Evolutionary conservation across 345 rosid species (phyloP).

Genomic region (Theobroma cacao): DNA sequence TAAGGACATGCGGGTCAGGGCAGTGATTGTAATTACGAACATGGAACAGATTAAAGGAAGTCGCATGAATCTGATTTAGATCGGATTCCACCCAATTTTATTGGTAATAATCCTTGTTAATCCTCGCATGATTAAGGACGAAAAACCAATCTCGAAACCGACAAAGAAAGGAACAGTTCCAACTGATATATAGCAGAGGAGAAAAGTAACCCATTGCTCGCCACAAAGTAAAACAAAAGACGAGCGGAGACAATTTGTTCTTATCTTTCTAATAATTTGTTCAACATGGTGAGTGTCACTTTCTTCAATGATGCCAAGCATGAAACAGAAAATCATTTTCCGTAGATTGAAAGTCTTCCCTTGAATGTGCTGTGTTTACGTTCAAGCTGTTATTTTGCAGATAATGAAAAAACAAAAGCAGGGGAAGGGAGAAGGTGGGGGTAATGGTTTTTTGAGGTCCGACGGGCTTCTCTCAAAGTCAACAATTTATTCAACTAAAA

Average conservation of each 20-base stretch:
- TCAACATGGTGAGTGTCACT: not conserved
- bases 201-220: not conserved
- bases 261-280: not conserved
- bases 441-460: not conserved
- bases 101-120: not conserved
- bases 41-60: not conserved
- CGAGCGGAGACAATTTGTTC: not conserved
- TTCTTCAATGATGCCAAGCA: slow-evolving; percentile 6
- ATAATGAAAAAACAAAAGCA: not conserved
- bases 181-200: not conserved
- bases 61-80: not conserved
- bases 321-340: not conserved
- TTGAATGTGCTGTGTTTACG: not conserved
- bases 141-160: not conserved
- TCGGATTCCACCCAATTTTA: not conserved
- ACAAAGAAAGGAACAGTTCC: not conserved
- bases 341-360: not conserved
- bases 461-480: not conserved
- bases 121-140: not conserved
- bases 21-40: not conserved
- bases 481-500: not conserved
- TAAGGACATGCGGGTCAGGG: not conserved
- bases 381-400: not conserved
- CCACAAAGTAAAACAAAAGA: not conserved
- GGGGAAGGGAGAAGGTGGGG: too few relatives aligned